Conservation (phyloP, 2,329 filamentous ascomycete genomes). For the Westerdykella sp. region DNA sequence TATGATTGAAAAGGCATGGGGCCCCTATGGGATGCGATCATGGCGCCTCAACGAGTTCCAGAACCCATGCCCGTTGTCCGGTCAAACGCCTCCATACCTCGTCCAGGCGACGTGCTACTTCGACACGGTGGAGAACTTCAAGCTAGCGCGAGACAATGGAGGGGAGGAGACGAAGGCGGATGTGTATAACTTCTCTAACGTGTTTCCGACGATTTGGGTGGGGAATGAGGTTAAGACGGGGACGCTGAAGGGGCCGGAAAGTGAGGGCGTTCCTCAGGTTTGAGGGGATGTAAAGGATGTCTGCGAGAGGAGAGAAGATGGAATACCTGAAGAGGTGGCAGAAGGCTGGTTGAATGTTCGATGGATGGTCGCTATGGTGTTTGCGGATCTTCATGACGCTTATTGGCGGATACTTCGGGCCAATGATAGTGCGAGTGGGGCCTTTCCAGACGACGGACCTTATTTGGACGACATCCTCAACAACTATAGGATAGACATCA, state of each 20-base stretch:
- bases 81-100: constrained; percentile 10
- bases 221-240: constrained; percentile 2
- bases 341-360: too few relatives aligned
- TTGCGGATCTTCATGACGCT: constrained; percentile 1
- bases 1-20: constrained; percentile 37
- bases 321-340: neutral
- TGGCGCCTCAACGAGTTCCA: constrained; percentile 13
- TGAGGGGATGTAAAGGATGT: neutral
- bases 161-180: constrained; percentile 7
- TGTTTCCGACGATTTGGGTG: constrained; percentile 12
- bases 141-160: constrained; percentile 9
- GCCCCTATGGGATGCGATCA: constrained; percentile 30
- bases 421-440: constrained; percentile 2
- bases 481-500: too few relatives aligned
- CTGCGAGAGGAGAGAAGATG: neutral
- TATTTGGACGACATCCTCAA: too few relatives aligned
- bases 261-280: neutral
- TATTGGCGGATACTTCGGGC: constrained; percentile 18
- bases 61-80: constrained; percentile 11
- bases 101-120: constrained; percentile 11
- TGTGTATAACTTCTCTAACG: constrained; percentile 13
- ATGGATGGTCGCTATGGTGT: too few relatives aligned
- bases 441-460: too few relatives aligned
- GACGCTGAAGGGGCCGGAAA: neutral
- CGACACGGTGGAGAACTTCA: constrained; percentile 8